These are phyloP conservation scores for Caloboletus inedulis DNA, from an alignment of 1,284 basidiomycete species.

Conservation along the genomic window DNA sequence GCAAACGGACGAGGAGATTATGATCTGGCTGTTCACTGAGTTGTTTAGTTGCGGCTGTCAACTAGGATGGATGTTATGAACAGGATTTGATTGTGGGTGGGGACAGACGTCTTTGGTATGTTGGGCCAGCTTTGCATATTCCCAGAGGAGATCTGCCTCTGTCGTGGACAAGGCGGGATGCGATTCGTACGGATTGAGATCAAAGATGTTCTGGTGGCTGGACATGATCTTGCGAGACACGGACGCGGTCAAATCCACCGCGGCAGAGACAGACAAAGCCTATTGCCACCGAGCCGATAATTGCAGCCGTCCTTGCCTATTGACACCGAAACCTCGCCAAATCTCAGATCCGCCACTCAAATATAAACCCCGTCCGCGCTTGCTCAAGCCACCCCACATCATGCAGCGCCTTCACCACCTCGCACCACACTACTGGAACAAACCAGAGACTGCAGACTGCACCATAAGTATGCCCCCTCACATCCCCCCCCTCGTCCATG, in stretches of 20 bases:
- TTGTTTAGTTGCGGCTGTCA: constrained; percentile 55
- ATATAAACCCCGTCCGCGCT: background rate
- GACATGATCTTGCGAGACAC: constrained; percentile 1
- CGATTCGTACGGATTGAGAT: constrained; percentile 62
- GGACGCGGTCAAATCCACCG: background rate
- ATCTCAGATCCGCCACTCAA: background rate
- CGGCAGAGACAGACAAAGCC: background rate
- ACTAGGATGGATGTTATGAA: constrained; percentile 35
- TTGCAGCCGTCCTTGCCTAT: no score
- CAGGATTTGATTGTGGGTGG: no score
- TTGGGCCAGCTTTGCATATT: constrained; percentile 72
- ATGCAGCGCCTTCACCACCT: constrained; percentile 27
- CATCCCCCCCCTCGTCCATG: background rate
- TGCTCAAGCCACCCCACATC: background rate
- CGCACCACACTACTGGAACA: constrained; percentile 55
- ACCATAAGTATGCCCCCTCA: constrained; percentile 53
- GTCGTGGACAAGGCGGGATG: constrained; percentile 60
- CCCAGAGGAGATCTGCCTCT: constrained; percentile 74
- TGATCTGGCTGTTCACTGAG: constrained; percentile 72
- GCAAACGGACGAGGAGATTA: constrained; percentile 71
- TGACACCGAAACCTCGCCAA: background rate
- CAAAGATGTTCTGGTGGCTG: constrained; percentile 31
- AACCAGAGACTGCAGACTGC: constrained; percentile 68
- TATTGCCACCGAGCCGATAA: no score
- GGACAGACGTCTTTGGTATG: constrained; percentile 64